phyloP scores from a whole-genome alignment of 164 flowering plant species.

The Paratinospora sagittata region DNA sequence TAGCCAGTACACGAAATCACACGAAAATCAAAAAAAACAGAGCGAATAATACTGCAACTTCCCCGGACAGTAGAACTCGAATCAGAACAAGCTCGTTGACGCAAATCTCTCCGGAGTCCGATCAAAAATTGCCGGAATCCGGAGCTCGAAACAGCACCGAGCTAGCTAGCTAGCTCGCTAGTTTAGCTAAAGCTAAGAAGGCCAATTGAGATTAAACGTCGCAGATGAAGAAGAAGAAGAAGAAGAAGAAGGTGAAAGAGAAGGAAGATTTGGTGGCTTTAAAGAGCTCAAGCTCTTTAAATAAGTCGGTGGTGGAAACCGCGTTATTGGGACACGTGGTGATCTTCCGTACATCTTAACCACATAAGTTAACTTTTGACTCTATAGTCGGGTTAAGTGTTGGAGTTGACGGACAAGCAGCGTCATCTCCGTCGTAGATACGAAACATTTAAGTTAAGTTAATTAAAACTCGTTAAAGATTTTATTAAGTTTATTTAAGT shows the following conservation, averaged over 20 bases:
- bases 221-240: background rate
- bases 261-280: slow-evolving; percentile 1
- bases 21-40: too few species aligned
- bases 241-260: background rate
- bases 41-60: background rate
- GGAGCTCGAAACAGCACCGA: too few species aligned
- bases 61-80: background rate
- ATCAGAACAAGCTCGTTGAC: background rate
- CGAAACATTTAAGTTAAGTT: background rate
- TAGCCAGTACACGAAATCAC: too few species aligned
- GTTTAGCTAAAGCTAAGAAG: background rate
- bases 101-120: background rate
- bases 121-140: too few species aligned
- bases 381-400: slow-evolving; percentile 4
- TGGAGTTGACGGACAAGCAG: background rate
- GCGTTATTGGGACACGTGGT: slow-evolving; percentile 58
- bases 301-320: slow-evolving; percentile 53
- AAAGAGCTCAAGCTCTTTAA: slow-evolving; percentile 16
- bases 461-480: too few species aligned
- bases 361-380: slow-evolving; percentile 12
- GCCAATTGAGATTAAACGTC: too few species aligned
- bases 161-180: background rate
- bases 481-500: too few species aligned
- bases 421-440: background rate
- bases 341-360: slow-evolving; percentile 5